Evolutionary conservation across 192 early-diverging fungal genomes (phyloP).

Genomic region (Backusella luteola): DNA sequence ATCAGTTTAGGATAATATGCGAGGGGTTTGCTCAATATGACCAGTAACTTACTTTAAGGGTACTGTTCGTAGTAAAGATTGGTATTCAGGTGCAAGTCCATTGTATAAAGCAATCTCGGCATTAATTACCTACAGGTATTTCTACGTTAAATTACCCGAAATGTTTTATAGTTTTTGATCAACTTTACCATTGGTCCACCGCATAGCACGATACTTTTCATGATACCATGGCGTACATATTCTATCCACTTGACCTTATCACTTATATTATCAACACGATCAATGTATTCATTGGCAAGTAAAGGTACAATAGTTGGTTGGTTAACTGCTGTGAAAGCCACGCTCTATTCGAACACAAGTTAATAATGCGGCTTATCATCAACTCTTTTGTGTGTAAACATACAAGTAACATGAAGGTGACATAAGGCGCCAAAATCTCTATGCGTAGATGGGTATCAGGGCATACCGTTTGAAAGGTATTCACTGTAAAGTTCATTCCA

Average conservation of each 20-base stretch:
- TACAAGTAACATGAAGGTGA: neutral
- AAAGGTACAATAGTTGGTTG: neutral
- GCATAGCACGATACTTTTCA: slow-evolving; percentile 12
- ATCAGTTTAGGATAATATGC: neutral
- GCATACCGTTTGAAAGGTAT: neutral
- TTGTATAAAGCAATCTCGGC: slow-evolving; percentile 6
- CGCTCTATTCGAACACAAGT: neutral
- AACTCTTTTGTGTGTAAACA: neutral
- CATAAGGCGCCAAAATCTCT: neutral
- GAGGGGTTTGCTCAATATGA: neutral
- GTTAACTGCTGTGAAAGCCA: neutral
- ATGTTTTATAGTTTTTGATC: neutral
- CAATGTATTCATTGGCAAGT: neutral
- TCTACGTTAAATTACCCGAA: neutral
- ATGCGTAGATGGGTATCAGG: neutral
- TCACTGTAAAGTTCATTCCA: neutral
- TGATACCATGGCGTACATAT: slow-evolving; percentile 6
- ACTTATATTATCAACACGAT: neutral
- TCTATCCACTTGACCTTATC: slow-evolving; percentile 15
- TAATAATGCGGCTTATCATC: neutral
- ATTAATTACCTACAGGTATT: slow-evolving; percentile 13
- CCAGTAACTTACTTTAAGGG: neutral
- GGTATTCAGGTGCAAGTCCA: neutral
- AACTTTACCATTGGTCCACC: slow-evolving; percentile 18
- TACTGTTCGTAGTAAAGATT: neutral